Evolutionary conservation across 129 eudicot genomes (phyloP), one percentile per base, ranked within the genome.

Genomic region (Flaveria brownii): DNA sequence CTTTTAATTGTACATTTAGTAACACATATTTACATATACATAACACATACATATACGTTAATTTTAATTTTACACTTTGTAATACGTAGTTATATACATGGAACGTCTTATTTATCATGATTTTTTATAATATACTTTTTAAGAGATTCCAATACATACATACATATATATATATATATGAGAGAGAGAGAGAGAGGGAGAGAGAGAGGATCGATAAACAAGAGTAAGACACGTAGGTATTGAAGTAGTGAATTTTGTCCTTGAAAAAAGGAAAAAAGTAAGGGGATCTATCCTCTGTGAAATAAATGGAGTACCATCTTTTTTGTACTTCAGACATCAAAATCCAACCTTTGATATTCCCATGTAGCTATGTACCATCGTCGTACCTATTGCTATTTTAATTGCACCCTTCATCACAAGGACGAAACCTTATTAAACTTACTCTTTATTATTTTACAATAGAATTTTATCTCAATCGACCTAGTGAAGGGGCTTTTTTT

Each of bases 321-420:
- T 28, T 26, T 60, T 26, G 68, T 26, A 61, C 68, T 61, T 61
- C 16, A 61, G 42, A 61, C 68, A 61, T 61, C 18, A 61, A 61
- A 61, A 61, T 61, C 68, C 20, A 61, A 61, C 42, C 68, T 61
- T 61, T 61, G 42, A 61, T 61, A 61, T 28, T 61, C 68, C 16
- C 68, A 26, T 61, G 10, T 26, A 28, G 42, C 68, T 61, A 61
- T 25, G 68, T 25, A 61, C 18, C 17, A 61, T 61, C 42, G 17
- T 61, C 39, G 60, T 54, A 54, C 60, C 60, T 15, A 61, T 61
- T 13, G 42, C 10, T 14, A 12, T 28, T 61, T 26, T 20, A 20
- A 20, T 20, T 26, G 18, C 68, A 13, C 6, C 39, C 18, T 59
- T 23, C 15, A 11, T 23, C 25, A 59, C n/a, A 22, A 59, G 39